Evolutionary conservation across 352 stramenopile species (phyloP).

Genomic region (Phytophthora megakarya): DNA sequence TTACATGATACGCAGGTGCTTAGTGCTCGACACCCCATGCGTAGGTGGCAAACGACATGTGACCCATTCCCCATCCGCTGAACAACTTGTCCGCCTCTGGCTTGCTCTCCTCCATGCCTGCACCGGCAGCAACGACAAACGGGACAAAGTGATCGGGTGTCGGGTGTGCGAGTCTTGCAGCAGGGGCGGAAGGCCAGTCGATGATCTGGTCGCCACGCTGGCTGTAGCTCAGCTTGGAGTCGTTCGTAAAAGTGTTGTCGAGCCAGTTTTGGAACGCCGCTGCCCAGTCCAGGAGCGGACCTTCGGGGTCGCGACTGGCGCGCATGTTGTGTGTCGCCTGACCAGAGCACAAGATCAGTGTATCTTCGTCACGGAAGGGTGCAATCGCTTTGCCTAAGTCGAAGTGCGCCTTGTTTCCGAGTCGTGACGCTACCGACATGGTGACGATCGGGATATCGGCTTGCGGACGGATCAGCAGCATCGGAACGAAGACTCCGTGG

Average conservation of each 20-base stretch:
- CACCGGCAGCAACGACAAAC: slow-evolving; percentile 53
- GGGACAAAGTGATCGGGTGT: slow-evolving; percentile 62
- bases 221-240: slow-evolving; percentile 33
- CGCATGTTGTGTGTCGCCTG: slow-evolving; percentile 52
- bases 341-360: slow-evolving; percentile 75
- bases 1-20: slow-evolving; percentile 14
- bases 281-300: slow-evolving; percentile 30
- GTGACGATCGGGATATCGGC: slow-evolving; percentile 90
- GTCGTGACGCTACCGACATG: slow-evolving; percentile 63
- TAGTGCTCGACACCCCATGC: slow-evolving; percentile 45
- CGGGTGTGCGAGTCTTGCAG: slow-evolving; percentile 44
- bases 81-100: slow-evolving; percentile 45
- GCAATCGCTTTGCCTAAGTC: slow-evolving; percentile 59
- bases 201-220: slow-evolving; percentile 39
- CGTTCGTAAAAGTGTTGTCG: slow-evolving; percentile 33
- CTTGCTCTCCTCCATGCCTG: slow-evolving; percentile 51
- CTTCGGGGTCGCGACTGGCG: slow-evolving; percentile 23
- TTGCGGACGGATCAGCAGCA: slow-evolving; percentile 88
- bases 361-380: slow-evolving; percentile 62
- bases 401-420: slow-evolving; percentile 53
- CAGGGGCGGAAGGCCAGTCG: slow-evolving; percentile 40
- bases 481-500: slow-evolving; percentile 93
- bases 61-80: slow-evolving; percentile 42
- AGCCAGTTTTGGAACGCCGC: slow-evolving; percentile 43
- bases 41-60: slow-evolving; percentile 50